Evolutionary conservation across 2,329 filamentous ascomycete species (phyloP).

Genomic region (Trichoderma arundinaceum): DNA sequence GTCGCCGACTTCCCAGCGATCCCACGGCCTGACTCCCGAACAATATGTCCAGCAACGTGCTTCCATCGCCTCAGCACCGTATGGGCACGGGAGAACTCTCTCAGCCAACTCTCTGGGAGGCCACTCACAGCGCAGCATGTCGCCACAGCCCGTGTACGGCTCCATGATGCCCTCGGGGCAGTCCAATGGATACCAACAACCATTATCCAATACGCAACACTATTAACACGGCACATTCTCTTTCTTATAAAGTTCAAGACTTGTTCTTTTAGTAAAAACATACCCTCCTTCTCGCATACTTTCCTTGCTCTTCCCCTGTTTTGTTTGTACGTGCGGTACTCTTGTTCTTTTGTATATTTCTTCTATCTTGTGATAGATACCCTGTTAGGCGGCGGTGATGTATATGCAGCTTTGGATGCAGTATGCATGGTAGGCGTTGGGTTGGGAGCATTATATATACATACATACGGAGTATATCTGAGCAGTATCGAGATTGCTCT

Average conservation of each 20-base stretch:
- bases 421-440: slow-evolving; percentile 31
- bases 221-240: slow-evolving; percentile 49
- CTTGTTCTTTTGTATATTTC: slow-evolving; percentile 15
- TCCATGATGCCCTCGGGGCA: slow-evolving; percentile 42
- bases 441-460: slow-evolving; percentile 21
- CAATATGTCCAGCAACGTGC: slow-evolving; percentile 83
- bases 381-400: slow-evolving; percentile 15
- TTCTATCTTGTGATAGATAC: slow-evolving; percentile 26
- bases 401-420: slow-evolving; percentile 27
- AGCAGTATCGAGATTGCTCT: slow-evolving; percentile 10
- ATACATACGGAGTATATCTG: slow-evolving; percentile 14
- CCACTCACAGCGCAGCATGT: slow-evolving; percentile 42
- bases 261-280: slow-evolving; percentile 14
- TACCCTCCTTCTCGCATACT: slow-evolving; percentile 1
- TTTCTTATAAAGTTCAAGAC: slow-evolving; percentile 15
- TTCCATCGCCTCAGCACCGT: slow-evolving; percentile 59
- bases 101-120: slow-evolving; percentile 55
- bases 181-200: slow-evolving; percentile 31
- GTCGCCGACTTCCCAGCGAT: slow-evolving; percentile 52
- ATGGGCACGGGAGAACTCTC: slow-evolving; percentile 64
- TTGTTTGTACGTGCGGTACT: not conserved
- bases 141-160: slow-evolving; percentile 38
- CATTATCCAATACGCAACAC: slow-evolving; percentile 37
- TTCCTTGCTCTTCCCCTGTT: slow-evolving; percentile 12
- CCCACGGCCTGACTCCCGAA: slow-evolving; percentile 69